A percentile compares a stretch with the other conserved stretches of the same genome.
Evolutionary conservation across 257 asterid species (phyloP).

Genomic region (Primulina huaijiensis): DNA sequence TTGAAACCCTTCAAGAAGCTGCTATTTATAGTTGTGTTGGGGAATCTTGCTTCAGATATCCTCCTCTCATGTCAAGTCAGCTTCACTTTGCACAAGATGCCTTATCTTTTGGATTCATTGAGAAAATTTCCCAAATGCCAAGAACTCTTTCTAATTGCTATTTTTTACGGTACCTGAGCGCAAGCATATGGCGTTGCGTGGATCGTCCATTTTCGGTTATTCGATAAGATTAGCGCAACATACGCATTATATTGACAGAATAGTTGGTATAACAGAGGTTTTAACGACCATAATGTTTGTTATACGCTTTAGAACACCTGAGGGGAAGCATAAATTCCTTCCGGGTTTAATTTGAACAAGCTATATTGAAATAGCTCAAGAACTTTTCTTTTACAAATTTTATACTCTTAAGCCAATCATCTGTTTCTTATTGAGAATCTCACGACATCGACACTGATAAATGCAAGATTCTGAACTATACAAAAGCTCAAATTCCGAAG

Average conservation of each 20-base stretch:
- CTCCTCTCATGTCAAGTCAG: conserved; percentile 39
- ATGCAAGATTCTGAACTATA: not conserved
- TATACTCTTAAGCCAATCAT: not conserved
- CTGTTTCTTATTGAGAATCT: not conserved
- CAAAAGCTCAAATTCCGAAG: not conserved
- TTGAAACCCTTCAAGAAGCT: conserved; percentile 22
- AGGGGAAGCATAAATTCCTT: conserved; percentile 15
- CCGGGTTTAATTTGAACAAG: not conserved
- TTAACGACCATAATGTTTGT: not conserved
- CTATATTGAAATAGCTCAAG: conserved; percentile 10
- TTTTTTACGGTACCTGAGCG: not conserved
- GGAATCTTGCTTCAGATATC: conserved; percentile 37
- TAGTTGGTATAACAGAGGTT: not conserved
- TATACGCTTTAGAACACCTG: not conserved
- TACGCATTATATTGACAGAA: not conserved
- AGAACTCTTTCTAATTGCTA: not conserved
- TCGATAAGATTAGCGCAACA: not conserved
- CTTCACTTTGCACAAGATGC: conserved; percentile 15
- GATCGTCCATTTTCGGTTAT: not conserved
- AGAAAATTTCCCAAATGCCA: not conserved
- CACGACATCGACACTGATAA: not conserved
- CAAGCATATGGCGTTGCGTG: not conserved
- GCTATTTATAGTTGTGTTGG: conserved; percentile 43
- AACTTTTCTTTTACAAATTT: conserved; percentile 1
- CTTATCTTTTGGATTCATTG: conserved; percentile 15